A percentile compares a stretch with the other conserved stretches of the same genome.
These are phyloP conservation scores for sorghum (Sorghum bicolor) DNA, from an alignment of 176 grass and related monocot species.

Conservation along the genomic window DNA sequence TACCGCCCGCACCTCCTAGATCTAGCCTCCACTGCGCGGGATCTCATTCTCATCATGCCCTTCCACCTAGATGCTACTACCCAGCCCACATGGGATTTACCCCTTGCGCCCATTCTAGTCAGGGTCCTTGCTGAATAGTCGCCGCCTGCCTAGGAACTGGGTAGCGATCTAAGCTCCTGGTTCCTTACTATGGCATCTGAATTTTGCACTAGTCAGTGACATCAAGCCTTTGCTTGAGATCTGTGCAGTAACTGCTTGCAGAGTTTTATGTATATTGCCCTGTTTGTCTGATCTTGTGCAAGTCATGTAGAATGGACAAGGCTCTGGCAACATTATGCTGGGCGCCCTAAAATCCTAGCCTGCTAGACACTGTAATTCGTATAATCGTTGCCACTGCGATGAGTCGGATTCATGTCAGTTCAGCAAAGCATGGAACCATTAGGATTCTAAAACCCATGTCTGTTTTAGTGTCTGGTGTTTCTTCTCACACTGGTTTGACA, in stretches of 20 bases:
- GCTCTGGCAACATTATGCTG: not conserved
- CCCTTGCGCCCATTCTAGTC: not conserved
- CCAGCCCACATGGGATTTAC: not conserved
- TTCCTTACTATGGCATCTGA: no score
- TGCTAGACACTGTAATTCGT: not conserved
- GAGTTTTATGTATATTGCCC: not conserved
- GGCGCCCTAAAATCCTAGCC: no score
- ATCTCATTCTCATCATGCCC: not conserved
- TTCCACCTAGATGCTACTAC: not conserved
- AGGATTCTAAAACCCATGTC: no score
- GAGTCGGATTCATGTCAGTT: no score
- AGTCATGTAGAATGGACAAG: not conserved
- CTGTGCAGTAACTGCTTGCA: not conserved
- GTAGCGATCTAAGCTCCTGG: not conserved
- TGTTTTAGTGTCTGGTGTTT: no score
- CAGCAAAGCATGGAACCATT: no score
- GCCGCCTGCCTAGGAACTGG: not conserved
- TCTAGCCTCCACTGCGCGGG: not conserved
- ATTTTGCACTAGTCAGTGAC: not conserved
- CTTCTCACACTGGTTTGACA: no score
- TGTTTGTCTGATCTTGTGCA: not conserved
- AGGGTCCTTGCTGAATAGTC: not conserved
- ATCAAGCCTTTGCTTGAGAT: not conserved
- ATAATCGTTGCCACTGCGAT: no score
- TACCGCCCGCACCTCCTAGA: slow-evolving; percentile 3